Percentiles rank a stretch among this genome's conserved stretches.
These are phyloP conservation scores for Blepharisma undulans DNA, from an alignment of 169 alveolate genomes.

Conservation along the genomic window DNA sequence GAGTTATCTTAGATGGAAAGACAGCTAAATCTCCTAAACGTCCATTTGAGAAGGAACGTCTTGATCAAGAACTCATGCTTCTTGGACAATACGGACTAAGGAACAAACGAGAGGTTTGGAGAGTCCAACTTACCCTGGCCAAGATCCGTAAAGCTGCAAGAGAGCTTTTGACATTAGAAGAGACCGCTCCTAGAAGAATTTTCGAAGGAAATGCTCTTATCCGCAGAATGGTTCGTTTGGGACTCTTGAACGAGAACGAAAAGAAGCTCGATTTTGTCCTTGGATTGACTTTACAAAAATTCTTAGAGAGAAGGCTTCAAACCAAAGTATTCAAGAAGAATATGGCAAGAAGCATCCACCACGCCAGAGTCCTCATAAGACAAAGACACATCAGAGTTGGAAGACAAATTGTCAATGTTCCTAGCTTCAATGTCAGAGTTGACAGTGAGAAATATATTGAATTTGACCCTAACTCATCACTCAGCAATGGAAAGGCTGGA, in stretches of 20 bases:
- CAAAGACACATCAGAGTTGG: conserved; percentile 99
- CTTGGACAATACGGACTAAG: conserved; percentile 99
- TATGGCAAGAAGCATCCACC: conserved; percentile 97
- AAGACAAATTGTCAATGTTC: conserved; percentile 97
- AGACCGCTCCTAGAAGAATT: conserved; percentile 93
- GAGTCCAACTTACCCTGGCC: conserved; percentile 97
- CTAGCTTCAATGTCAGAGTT: conserved; percentile 98
- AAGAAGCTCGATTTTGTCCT: conserved; percentile 98
- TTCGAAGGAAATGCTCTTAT: conserved; percentile 98
- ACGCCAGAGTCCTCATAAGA: conserved; percentile 97
- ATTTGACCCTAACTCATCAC: conserved; percentile 95
- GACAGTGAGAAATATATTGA: conserved; percentile 98
- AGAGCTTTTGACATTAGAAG: conserved; percentile 97
- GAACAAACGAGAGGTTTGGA: conserved; percentile 99
- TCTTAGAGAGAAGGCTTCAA: conserved; percentile 98
- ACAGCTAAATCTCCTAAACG: conserved; percentile 94
- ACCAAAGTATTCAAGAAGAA: conserved; percentile 97
- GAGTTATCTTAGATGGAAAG: conserved; percentile 62
- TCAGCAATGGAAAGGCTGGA: conserved; percentile 97
- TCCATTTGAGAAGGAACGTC: conserved; percentile 96
- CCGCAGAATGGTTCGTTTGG: conserved; percentile 98
- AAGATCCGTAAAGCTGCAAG: conserved; percentile 99
- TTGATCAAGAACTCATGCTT: conserved; percentile 93
- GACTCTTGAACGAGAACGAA: conserved; percentile 95
- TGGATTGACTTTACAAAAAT: conserved; percentile 96